phyloP scores from a whole-genome alignment of 208 protist genomes.

The Trypanosoma platydactyli region DNA sequence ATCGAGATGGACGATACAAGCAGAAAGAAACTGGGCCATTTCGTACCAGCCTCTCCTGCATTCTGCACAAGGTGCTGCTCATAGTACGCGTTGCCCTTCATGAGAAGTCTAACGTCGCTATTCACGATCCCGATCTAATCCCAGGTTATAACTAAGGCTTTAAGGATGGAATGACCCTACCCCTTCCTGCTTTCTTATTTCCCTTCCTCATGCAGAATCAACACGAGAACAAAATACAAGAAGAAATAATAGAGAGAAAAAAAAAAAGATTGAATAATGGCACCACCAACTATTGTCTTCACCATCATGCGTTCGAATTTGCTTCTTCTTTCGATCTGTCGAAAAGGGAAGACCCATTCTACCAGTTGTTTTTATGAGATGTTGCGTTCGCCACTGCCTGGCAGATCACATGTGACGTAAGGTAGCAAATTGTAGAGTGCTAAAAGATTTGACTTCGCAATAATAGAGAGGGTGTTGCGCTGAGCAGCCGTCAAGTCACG shows the following conservation, averaged over 20 bases:
- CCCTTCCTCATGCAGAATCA: background rate
- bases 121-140: too few relatives aligned
- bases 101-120: background rate
- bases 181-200: background rate
- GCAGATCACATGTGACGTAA: conserved; percentile 43
- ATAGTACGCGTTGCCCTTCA: background rate
- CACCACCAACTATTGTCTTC: background rate
- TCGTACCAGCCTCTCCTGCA: conserved; percentile 13
- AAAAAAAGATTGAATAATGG: background rate
- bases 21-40: conserved; percentile 61
- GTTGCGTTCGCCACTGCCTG: conserved; percentile 7
- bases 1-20: conserved; percentile 9
- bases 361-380: background rate
- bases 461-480: conserved; percentile 29
- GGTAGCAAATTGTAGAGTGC: conserved; percentile 72
- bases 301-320: conserved; percentile 2
- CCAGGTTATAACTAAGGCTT: too few relatives aligned
- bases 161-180: too few relatives aligned
- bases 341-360: background rate
- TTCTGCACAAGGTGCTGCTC: background rate
- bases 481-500: conserved; percentile 34
- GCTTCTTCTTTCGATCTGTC: conserved; percentile 2
- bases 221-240: conserved; percentile 6
- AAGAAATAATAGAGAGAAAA: conserved; percentile 18
- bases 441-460: conserved; percentile 22